phyloP scores from a whole-genome alignment of 2,329 filamentous ascomycete genomes.

The Aspergillus pseudotamarii region DNA sequence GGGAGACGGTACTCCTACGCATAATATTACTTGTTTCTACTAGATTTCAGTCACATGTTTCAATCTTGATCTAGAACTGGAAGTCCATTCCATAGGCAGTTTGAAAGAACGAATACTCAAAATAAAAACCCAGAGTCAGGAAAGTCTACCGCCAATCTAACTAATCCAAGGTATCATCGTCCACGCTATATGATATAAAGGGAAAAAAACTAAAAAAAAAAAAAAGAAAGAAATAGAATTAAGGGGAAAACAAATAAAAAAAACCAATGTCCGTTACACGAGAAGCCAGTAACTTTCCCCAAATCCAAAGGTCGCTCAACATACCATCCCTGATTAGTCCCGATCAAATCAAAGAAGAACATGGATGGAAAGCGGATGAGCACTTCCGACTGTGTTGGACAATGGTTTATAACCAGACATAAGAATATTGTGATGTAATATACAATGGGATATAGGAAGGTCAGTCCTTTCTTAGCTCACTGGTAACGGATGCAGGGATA shows the following conservation, averaged over 20 bases:
- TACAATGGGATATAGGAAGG: not conserved
- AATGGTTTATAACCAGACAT: not conserved
- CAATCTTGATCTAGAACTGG: not conserved
- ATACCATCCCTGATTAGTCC: not conserved
- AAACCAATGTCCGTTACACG: not conserved
- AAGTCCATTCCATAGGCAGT: not conserved
- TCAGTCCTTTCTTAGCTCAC: not conserved
- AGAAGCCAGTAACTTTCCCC: not conserved
- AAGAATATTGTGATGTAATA: not conserved
- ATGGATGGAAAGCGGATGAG: not conserved
- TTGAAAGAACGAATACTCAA: not conserved
- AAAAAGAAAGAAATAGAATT: not conserved
- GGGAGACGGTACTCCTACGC: not conserved
- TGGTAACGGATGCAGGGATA: not conserved
- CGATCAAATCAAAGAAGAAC: not conserved
- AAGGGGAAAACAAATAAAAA: not conserved
- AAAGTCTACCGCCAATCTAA: conserved; percentile 1
- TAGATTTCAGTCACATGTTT: not conserved
- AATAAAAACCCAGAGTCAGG: not conserved
- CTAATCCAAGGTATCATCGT: conserved; percentile 1
- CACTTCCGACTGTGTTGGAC: not conserved
- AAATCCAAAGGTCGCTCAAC: not conserved
- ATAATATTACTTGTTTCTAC: not conserved
- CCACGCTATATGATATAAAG: not conserved
- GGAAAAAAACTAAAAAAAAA: not conserved